A percentile compares a stretch with the other conserved stretches of the same genome.
These are phyloP conservation scores for Rhizopogon vinicolor DNA, from an alignment of 768 basidiomycete species.

Conservation along the genomic window DNA sequence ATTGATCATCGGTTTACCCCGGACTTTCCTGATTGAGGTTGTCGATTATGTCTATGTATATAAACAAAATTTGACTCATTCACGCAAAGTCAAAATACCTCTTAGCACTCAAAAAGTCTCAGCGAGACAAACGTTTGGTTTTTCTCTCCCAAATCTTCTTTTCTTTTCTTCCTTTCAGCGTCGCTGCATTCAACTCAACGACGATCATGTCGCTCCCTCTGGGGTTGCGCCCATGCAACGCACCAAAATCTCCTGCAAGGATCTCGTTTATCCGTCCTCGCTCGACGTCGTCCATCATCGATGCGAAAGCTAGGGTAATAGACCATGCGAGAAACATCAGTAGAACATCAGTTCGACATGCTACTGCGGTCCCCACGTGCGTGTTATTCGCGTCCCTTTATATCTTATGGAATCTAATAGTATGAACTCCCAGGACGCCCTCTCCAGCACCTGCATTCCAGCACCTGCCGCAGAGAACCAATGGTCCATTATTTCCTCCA, in stretches of 20 bases:
- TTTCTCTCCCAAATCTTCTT: conserved; percentile 2
- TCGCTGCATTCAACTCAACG: conserved; percentile 9
- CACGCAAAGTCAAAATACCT: too few relatives aligned
- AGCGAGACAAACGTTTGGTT: not conserved
- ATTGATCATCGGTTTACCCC: too few relatives aligned
- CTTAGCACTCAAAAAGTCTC: conserved; percentile 2
- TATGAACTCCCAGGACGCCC: conserved; percentile 47
- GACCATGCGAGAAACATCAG: conserved; percentile 77
- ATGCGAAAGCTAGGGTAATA: conserved; percentile 76
- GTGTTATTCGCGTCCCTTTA: conserved; percentile 18
- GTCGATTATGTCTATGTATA: too few relatives aligned
- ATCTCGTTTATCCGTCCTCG: conserved; percentile 40
- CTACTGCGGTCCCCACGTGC: conserved; percentile 62
- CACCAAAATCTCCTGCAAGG: conserved; percentile 29
- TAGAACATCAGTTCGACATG: conserved; percentile 56
- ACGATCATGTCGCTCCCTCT: conserved; percentile 39
- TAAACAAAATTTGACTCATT: too few relatives aligned
- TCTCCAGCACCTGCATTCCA: conserved; percentile 54
- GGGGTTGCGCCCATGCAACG: conserved; percentile 37
- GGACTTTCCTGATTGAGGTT: too few relatives aligned
- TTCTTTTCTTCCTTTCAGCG: conserved; percentile 3
- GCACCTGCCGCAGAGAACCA: conserved; percentile 39
- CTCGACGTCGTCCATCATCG: conserved; percentile 60
- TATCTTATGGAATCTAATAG: conserved; percentile 4
- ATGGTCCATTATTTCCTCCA: conserved; percentile 32